phyloP scores from a whole-genome alignment of 2,329 filamentous ascomycete species.

The Albifimbria verrucaria region DNA sequence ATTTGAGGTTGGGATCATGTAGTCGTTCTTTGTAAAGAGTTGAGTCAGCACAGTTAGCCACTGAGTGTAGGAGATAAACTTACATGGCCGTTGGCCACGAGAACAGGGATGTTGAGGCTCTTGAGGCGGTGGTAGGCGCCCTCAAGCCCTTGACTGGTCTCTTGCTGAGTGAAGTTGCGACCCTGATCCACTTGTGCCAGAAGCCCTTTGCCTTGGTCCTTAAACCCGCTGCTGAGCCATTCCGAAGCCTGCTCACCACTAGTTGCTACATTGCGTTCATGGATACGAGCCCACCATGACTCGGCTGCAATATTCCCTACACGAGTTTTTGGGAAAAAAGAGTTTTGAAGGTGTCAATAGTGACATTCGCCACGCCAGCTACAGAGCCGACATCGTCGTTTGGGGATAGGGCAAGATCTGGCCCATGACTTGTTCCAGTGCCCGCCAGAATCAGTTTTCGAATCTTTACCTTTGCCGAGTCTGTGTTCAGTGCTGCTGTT shows the following conservation, averaged over 20 bases:
- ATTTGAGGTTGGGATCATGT: not conserved
- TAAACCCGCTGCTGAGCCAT: not conserved
- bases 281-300: not conserved
- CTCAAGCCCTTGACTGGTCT: not conserved
- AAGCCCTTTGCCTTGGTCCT: not conserved
- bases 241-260: not conserved
- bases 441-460: not conserved
- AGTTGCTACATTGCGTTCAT: not conserved
- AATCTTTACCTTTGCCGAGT: not conserved
- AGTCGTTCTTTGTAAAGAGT: not conserved
- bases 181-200: not conserved
- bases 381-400: not conserved
- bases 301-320: not conserved
- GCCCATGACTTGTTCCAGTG: not conserved
- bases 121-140: not conserved
- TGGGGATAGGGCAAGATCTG: not conserved
- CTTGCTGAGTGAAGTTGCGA: not conserved
- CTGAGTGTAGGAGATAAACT: not conserved
- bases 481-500: not conserved
- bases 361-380: not conserved
- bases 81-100: not conserved
- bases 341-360: not conserved
- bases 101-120: not conserved
- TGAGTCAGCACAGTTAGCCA: not conserved
- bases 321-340: not conserved